A percentile compares a stretch with the other conserved stretches of the same genome.
Evolutionary conservation across 2,329 filamentous ascomycete species (phyloP).

Genomic region (Stagonosporopsis vannaccii): DNA sequence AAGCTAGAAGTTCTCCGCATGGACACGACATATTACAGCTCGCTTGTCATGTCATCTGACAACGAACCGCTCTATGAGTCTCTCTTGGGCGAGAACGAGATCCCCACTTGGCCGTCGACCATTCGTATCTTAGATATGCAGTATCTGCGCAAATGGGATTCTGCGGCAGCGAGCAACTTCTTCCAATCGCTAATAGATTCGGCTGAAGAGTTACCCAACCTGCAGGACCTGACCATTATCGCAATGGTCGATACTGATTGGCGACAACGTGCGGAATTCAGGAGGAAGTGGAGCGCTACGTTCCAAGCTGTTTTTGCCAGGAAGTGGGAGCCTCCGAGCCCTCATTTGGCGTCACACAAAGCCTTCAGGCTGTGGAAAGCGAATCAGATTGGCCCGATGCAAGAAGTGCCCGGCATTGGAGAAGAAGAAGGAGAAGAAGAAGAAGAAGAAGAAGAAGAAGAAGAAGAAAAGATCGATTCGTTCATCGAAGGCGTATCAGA

Average conservation of each 20-base stretch:
- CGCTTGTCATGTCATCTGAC: slow-evolving; percentile 71
- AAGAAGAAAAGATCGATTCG: slow-evolving; percentile 33
- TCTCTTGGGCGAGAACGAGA: slow-evolving; percentile 67
- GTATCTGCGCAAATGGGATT: slow-evolving; percentile 77
- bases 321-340: slow-evolving; percentile 53
- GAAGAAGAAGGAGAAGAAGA: neutral
- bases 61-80: slow-evolving; percentile 77
- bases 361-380: slow-evolving; percentile 54
- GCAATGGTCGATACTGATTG: slow-evolving; percentile 80
- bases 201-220: slow-evolving; percentile 68
- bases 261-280: slow-evolving; percentile 81
- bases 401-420: neutral
- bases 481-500: slow-evolving; percentile 32
- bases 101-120: slow-evolving; percentile 79
- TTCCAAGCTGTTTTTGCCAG: slow-evolving; percentile 72
- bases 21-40: slow-evolving; percentile 80
- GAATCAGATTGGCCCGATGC: neutral
- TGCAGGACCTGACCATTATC: slow-evolving; percentile 72
- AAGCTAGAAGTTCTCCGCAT: slow-evolving; percentile 74
- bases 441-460: slow-evolving; percentile 9
- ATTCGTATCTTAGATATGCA: slow-evolving; percentile 77
- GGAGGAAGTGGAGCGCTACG: slow-evolving; percentile 77
- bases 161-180: slow-evolving; percentile 75
- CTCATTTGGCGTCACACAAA: slow-evolving; percentile 52
- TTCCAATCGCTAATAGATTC: slow-evolving; percentile 79